phyloP scores from a whole-genome alignment of 768 basidiomycete species.

The Exidia glandulosa region DNA sequence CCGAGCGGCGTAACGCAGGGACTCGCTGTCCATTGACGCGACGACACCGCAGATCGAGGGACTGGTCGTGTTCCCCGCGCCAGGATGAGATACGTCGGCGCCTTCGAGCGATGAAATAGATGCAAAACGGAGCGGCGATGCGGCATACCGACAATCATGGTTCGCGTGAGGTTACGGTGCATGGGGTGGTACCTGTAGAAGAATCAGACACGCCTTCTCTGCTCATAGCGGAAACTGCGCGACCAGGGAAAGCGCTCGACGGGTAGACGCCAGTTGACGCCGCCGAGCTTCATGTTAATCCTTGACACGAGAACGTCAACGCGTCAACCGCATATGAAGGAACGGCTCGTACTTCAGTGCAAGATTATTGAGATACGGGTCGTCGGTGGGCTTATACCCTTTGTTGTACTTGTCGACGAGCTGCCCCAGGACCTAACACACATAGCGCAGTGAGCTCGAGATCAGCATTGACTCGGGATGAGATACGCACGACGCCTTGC shows the following conservation, averaged over 20 bases:
- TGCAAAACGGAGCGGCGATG: too few relatives aligned
- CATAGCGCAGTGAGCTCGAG: too few relatives aligned
- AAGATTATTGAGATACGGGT: too few relatives aligned
- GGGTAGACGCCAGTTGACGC: background rate
- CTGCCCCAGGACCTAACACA: too few relatives aligned
- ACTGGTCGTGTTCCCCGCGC: slow-evolving; percentile 30
- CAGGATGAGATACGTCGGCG: slow-evolving; percentile 44
- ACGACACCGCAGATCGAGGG: slow-evolving; percentile 55
- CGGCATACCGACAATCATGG: background rate
- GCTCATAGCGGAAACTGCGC: background rate
- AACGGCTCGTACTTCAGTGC: background rate
- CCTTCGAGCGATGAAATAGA: too few relatives aligned
- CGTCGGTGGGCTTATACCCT: too few relatives aligned
- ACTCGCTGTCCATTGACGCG: slow-evolving; percentile 36
- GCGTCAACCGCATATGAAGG: background rate
- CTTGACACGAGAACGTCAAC: background rate
- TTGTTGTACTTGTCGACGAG: too few relatives aligned
- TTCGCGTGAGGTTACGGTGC: background rate
- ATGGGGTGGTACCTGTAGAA: background rate
- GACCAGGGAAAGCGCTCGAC: background rate
- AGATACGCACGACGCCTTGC: too few relatives aligned
- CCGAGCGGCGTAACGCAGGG: slow-evolving; percentile 30
- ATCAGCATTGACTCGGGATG: too few relatives aligned
- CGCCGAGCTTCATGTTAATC: background rate
- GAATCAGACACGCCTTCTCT: background rate